Evolutionary conservation across 495 filamentous ascomycete species (phyloP).

Genomic region (Xylaria bambusicola): DNA sequence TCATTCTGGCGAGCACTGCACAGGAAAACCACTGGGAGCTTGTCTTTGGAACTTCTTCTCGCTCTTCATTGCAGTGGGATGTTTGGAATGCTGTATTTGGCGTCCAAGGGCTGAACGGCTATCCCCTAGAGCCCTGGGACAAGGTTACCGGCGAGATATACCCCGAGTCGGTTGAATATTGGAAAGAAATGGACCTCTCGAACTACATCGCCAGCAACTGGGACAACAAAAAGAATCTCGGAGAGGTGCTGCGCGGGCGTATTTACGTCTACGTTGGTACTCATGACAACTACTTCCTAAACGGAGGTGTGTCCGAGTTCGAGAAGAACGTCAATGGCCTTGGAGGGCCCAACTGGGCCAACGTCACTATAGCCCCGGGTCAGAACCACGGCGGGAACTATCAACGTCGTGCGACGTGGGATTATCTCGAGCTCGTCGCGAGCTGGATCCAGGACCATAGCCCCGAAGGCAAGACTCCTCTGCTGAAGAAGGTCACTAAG

Average conservation of each 20-base stretch:
- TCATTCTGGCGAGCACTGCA: constrained; percentile 13
- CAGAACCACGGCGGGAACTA: constrained; percentile 18
- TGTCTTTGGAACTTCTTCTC: constrained; percentile 18
- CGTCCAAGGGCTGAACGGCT: constrained; percentile 14
- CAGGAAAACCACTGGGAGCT: constrained; percentile 21
- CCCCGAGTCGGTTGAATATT: constrained; percentile 16
- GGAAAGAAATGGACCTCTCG: constrained; percentile 18
- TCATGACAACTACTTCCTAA: constrained; percentile 17
- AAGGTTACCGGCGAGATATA: constrained; percentile 20
- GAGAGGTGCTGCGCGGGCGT: constrained; percentile 7
- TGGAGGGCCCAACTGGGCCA: constrained; percentile 16
- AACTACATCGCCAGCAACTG: constrained; percentile 12
- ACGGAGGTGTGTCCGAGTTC: constrained; percentile 11
- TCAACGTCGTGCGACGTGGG: constrained; percentile 15
- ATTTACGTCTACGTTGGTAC: constrained; percentile 19
- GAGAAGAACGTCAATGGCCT: constrained; percentile 6
- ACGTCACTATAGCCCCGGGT: constrained; percentile 12
- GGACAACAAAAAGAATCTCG: constrained; percentile 10
- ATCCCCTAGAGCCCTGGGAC: constrained; percentile 19
- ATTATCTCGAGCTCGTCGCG: constrained; percentile 15
- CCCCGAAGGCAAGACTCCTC: constrained; percentile 8
- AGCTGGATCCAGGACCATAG: constrained; percentile 12
- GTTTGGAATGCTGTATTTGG: constrained; percentile 20
- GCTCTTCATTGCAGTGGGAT: constrained; percentile 19
- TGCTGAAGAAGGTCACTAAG: background rate